Base-by-base conservation (phyloP, 2,329 filamentous ascomycete genomes). In the Blastomyces gilchristii region DNA sequence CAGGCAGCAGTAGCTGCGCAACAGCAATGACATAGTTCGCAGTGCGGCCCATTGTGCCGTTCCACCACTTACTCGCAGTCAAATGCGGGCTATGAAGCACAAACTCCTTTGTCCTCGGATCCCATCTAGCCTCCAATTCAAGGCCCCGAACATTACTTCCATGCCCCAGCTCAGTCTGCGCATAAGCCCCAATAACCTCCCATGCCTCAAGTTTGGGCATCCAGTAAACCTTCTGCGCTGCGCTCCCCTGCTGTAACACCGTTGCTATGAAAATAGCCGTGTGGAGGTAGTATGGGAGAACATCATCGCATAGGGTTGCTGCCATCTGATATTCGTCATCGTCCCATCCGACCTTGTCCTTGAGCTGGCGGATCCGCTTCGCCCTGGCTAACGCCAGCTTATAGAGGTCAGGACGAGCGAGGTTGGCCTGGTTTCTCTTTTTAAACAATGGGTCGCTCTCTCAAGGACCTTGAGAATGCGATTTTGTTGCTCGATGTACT, bases 281-380 rank as follows among this genome's bases (percentile, higher is more conserved):
- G 62, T 83, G 81, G 52, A 84, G 73, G 69, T 79, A 77, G 67
- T 80, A 83, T 3, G 80, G 81, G 47, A 76, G 79, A 65, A 82
- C 80, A 69, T 83, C 81, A 64, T 83, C 81, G 52, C 78, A 77
- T 11, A 83, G 73, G 67, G 83, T 82, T 66, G 78, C 77, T 0
- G 78, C 78, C 77, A 83, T 82, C 58, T 74, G 73, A 63, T 79
- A 78, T 63, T 83, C 81, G n/a, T 80, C 78, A 39, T 74, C 68
- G 64, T 76, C 75, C 81, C 81, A 83, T 50, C 71, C 69, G 68
- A 81, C 72, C 64, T 79, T 74, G 59, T 78, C 74, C 8, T 73
- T 73, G 28, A 81, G 70, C 57, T 80, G 74, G 50, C 80, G 75
- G 3, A 83, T 73, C 50, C 77, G 75, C 70, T 83, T 83, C 62